phyloP scores from a whole-genome alignment of 495 filamentous ascomycete genomes.

The Lasiosphaeria hispida region DNA sequence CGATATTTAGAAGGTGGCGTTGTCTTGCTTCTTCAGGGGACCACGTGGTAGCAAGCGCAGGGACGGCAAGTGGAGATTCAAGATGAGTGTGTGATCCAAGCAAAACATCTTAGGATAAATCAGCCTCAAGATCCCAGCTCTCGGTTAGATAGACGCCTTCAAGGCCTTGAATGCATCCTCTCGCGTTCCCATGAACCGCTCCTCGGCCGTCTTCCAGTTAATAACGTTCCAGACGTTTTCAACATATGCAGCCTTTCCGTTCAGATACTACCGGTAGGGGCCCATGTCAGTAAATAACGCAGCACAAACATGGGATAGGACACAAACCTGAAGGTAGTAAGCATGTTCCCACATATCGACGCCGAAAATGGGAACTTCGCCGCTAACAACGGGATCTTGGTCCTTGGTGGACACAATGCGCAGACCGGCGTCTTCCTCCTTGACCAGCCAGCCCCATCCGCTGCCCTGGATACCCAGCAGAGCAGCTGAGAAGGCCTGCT shows the following conservation, averaged over 20 bases:
- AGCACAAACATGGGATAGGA: constrained; percentile 41
- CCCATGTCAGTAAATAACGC: constrained; percentile 7
- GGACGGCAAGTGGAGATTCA: too few species aligned
- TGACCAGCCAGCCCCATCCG: constrained; percentile 89
- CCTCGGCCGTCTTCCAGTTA: constrained; percentile 95
- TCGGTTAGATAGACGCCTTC: constrained; percentile 21
- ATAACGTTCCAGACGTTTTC: constrained; percentile 94
- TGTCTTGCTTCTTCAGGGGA: too few species aligned
- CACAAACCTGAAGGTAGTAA: constrained; percentile 78
- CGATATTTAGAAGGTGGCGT: too few species aligned
- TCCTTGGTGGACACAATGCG: constrained; percentile 79
- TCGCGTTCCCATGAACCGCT: constrained; percentile 58
- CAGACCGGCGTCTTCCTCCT: constrained; percentile 72
- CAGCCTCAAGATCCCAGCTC: background rate
- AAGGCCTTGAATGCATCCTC: constrained; percentile 37
- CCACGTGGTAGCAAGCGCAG: too few species aligned
- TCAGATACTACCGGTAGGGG: constrained; percentile 63
- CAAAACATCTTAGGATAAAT: background rate
- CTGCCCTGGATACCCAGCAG: constrained; percentile 54
- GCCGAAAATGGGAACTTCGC: constrained; percentile 81
- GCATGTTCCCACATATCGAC: constrained; percentile 92
- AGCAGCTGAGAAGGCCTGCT: constrained; percentile 73
- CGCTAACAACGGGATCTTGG: constrained; percentile 90
- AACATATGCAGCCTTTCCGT: constrained; percentile 97
- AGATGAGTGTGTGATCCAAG: too few species aligned